These are phyloP conservation scores for Pseudogymnoascus sp. DNA, from an alignment of 2,329 filamentous ascomycete species.

Conservation along the genomic window DNA sequence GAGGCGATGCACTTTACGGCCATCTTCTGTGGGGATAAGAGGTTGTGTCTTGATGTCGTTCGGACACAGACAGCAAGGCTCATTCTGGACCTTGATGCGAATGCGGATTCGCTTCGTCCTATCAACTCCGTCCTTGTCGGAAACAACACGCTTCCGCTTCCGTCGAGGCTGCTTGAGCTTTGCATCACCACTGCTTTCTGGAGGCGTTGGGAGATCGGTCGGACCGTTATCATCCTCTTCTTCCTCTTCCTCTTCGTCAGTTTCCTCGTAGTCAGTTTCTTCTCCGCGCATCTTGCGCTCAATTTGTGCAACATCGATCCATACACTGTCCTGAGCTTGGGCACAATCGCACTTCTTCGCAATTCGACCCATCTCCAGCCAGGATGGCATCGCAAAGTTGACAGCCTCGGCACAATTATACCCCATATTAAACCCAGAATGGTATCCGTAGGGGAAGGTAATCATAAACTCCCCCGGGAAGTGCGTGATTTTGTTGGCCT, in stretches of 20 bases:
- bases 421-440: conserved; percentile 94
- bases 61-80: conserved; percentile 85
- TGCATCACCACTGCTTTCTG: conserved; percentile 58
- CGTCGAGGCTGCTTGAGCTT: conserved; percentile 50
- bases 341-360: conserved; percentile 97
- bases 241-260: conserved; percentile 63
- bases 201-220: conserved; percentile 70
- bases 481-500: conserved; percentile 90
- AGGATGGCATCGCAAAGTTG: conserved; percentile 93
- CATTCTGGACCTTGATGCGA: conserved; percentile 60
- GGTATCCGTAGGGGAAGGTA: conserved; percentile 96
- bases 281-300: conserved; percentile 90
- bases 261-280: conserved; percentile 74
- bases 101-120: conserved; percentile 67
- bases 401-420: conserved; percentile 99
- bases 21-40: conserved; percentile 80
- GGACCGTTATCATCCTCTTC: conserved; percentile 51
- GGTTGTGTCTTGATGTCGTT: conserved; percentile 78
- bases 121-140: conserved; percentile 33
- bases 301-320: conserved; percentile 94
- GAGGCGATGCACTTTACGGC: conserved; percentile 74
- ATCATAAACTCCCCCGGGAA: conserved; percentile 98
- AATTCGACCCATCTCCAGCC: conserved; percentile 89
- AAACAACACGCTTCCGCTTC: conserved; percentile 59
- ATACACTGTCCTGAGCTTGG: conserved; percentile 91